phyloP scores from a whole-genome alignment of 352 stramenopile genomes.

The Phytophthora citricola region DNA sequence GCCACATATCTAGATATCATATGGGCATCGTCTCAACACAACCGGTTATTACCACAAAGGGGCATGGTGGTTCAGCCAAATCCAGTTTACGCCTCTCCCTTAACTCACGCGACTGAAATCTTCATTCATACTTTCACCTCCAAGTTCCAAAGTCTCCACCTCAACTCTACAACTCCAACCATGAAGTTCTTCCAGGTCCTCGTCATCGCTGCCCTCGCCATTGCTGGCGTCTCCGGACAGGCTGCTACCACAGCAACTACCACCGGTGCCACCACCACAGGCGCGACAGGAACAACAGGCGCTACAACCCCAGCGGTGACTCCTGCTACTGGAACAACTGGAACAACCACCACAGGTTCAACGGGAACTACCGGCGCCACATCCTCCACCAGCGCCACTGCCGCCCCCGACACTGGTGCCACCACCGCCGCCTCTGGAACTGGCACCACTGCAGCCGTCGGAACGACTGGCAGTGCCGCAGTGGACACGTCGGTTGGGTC shows the following conservation, averaged over 20 bases:
- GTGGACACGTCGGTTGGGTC: neutral
- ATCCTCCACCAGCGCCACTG: neutral
- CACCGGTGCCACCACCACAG: slow-evolving; percentile 1
- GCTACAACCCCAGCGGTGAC: slow-evolving; percentile 10
- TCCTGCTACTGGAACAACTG: slow-evolving; percentile 6
- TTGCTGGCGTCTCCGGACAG: slow-evolving; percentile 26
- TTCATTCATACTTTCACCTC: slow-evolving; percentile 4
- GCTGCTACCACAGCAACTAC: slow-evolving; percentile 5
- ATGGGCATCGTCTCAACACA: no score
- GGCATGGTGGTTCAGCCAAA: no score
- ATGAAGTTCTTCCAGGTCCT: slow-evolving; percentile 37
- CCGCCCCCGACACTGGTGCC: neutral
- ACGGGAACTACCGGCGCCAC: slow-evolving; percentile 5
- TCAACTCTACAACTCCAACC: neutral
- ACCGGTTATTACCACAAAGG: no score
- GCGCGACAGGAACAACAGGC: neutral
- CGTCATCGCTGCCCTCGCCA: slow-evolving; percentile 31
- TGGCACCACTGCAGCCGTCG: slow-evolving; percentile 7
- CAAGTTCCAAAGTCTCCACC: slow-evolving; percentile 1
- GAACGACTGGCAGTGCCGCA: slow-evolving; percentile 4
- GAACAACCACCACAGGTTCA: neutral
- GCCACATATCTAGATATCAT: no score
- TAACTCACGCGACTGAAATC: no score
- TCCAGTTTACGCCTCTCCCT: no score
- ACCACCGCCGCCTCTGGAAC: slow-evolving; percentile 11